phyloP scores from a whole-genome alignment of 768 basidiomycete species.

The Termitomyces bulborhizus region DNA sequence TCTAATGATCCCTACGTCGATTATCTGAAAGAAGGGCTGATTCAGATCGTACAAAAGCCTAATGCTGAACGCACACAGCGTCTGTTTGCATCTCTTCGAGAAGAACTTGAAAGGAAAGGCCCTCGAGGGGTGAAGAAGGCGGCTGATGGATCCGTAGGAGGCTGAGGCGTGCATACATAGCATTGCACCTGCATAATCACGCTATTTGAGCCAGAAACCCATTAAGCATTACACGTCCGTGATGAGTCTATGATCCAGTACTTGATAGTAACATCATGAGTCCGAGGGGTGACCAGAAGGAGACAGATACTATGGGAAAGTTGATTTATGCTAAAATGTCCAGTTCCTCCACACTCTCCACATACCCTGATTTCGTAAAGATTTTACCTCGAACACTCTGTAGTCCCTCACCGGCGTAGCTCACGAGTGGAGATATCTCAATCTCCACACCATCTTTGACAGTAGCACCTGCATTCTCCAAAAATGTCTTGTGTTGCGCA shows the following conservation, averaged over 20 bases:
- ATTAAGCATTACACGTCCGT: constrained; percentile 12
- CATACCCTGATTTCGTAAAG: constrained; percentile 70
- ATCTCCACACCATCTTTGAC: constrained; percentile 76
- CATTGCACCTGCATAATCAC: background rate
- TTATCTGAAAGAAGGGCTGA: constrained; percentile 12
- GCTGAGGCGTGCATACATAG: constrained; percentile 21
- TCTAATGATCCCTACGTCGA: background rate
- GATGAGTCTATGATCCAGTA: constrained; percentile 9
- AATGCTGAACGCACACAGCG: constrained; percentile 81
- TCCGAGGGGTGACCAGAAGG: background rate
- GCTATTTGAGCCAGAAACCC: background rate
- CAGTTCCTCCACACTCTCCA: constrained; percentile 60
- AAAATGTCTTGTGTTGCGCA: constrained; percentile 80
- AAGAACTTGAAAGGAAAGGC: constrained; percentile 74
- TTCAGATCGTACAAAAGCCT: constrained; percentile 50
- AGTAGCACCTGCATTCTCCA: constrained; percentile 71
- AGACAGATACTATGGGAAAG: background rate
- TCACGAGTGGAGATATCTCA: constrained; percentile 84
- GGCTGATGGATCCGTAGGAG: constrained; percentile 37
- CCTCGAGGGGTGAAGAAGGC: constrained; percentile 36
- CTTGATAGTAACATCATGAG: constrained; percentile 2
- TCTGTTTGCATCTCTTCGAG: constrained; percentile 71
- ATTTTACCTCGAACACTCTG: constrained; percentile 70
- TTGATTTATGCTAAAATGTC: constrained; percentile 43
- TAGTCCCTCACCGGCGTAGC: constrained; percentile 91